Percentiles rank a stretch among this genome's conserved stretches.
Evolutionary conservation across 805 yeast genomes (phyloP).

Genomic region (Candida tibetensis): DNA sequence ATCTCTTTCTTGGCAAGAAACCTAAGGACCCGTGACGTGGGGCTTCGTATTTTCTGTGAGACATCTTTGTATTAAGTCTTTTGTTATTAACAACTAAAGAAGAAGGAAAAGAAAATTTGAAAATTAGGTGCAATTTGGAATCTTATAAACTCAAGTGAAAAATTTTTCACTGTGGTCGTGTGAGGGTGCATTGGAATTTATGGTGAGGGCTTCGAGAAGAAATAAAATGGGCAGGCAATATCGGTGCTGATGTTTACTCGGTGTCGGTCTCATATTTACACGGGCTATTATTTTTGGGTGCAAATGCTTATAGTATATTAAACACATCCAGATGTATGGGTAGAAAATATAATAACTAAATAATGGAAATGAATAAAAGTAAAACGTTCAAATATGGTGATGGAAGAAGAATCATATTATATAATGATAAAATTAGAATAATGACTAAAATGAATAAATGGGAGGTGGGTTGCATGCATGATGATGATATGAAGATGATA

Average conservation of each 20-base stretch:
- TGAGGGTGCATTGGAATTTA: constrained; percentile 1
- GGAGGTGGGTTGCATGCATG: neutral
- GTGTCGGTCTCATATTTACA: no score
- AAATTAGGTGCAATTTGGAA: no score
- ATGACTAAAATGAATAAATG: neutral
- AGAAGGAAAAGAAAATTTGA: constrained; percentile 6
- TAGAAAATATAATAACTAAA: no score
- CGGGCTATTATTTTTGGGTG: no score
- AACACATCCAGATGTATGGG: neutral
- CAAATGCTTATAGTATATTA: neutral
- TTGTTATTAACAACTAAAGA: constrained; percentile 28
- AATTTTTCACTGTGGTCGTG: constrained; percentile 13
- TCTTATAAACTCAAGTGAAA: no score
- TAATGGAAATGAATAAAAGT: neutral
- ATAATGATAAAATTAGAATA: neutral
- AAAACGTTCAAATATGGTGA: neutral
- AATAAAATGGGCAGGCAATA: no score
- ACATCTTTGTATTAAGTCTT: constrained; percentile 53
- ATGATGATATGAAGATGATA: no score
- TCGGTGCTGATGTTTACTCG: no score
- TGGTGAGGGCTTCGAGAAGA: no score
- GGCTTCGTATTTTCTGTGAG: constrained; percentile 99
- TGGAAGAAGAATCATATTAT: neutral
- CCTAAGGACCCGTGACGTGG: constrained; percentile 99
- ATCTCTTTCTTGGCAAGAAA: constrained; percentile 99